These are phyloP conservation scores for Naganishia cerealis DNA, from an alignment of 1,284 basidiomycete species.

Conservation along the genomic window DNA sequence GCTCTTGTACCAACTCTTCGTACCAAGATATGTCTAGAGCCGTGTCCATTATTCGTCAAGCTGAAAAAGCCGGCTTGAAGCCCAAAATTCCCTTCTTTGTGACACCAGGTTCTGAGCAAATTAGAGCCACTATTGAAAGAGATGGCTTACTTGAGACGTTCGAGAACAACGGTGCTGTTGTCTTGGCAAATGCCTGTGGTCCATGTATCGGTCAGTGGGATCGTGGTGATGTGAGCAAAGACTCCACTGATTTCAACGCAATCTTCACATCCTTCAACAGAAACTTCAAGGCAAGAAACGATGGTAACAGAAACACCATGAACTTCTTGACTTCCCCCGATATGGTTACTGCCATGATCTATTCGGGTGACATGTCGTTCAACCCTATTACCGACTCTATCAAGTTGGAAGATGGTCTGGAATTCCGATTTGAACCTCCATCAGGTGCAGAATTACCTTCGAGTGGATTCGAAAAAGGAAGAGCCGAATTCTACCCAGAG, in stretches of 20 bases:
- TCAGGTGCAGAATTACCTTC: too few species aligned
- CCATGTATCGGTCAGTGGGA: conserved; percentile 99
- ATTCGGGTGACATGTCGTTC: conserved; percentile 91
- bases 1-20: conserved; percentile 96
- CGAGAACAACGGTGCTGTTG: conserved; percentile 81
- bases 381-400: conserved; percentile 84
- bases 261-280: conserved; percentile 94
- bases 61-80: conserved; percentile 75
- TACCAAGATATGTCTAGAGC: conserved; percentile 94
- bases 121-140: conserved; percentile 94
- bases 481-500: too few species aligned
- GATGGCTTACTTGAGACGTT: conserved; percentile 80
- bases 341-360: conserved; percentile 94
- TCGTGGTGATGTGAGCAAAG: conserved; percentile 86
- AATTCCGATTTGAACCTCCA: conserved; percentile 79
- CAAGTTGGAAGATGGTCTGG: too few species aligned
- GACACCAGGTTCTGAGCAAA: conserved; percentile 95
- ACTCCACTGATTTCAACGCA: too few species aligned
- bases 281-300: conserved; percentile 77
- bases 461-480: too few species aligned
- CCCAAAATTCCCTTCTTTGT: conserved; percentile 91
- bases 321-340: conserved; percentile 98
- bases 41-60: conserved; percentile 86
- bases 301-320: conserved; percentile 93
- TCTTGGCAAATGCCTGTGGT: conserved; percentile 96